A percentile compares a stretch with the other conserved stretches of the same genome.
Conservation (phyloP, 805 yeast species). For the Candida namnaoensis region DNA sequence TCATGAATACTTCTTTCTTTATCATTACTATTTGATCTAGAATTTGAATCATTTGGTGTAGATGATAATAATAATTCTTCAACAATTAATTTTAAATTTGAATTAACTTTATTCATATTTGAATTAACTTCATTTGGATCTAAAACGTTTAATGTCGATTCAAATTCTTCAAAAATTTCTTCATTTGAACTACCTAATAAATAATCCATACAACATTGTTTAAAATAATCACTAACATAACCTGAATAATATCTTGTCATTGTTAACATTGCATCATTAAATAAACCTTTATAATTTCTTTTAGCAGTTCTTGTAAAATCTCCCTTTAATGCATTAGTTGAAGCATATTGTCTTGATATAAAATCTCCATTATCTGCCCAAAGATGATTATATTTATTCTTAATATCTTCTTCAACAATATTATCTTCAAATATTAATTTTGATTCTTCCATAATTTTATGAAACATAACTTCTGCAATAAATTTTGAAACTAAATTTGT, state of each 20-base stretch:
- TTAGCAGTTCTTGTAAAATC: slow-evolving; percentile 35
- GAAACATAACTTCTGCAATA: slow-evolving; percentile 19
- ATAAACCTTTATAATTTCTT: slow-evolving; percentile 30
- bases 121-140: slow-evolving; percentile 15
- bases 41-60: not conserved
- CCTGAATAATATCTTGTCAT: slow-evolving; percentile 34
- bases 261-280: slow-evolving; percentile 33
- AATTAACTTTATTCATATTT: slow-evolving; percentile 18
- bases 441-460: slow-evolving; percentile 18
- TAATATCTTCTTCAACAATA: slow-evolving; percentile 9
- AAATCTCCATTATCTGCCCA: slow-evolving; percentile 73
- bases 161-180: slow-evolving; percentile 31
- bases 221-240: slow-evolving; percentile 32
- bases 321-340: slow-evolving; percentile 46
- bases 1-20: slow-evolving; percentile 1
- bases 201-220: slow-evolving; percentile 34
- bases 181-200: slow-evolving; percentile 26
- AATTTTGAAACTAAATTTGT: slow-evolving; percentile 44
- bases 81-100: slow-evolving; percentile 11
- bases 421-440: not conserved
- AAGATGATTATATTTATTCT: slow-evolving; percentile 19
- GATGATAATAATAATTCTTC: slow-evolving; percentile 2
- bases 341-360: slow-evolving; percentile 53
- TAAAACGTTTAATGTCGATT: slow-evolving; percentile 21
- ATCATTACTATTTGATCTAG: no score